Percentiles rank a stretch among this genome's conserved stretches.
phyloP scores from a whole-genome alignment of 2,329 filamentous ascomycete species.

The Arthrobotrys conoides region DNA sequence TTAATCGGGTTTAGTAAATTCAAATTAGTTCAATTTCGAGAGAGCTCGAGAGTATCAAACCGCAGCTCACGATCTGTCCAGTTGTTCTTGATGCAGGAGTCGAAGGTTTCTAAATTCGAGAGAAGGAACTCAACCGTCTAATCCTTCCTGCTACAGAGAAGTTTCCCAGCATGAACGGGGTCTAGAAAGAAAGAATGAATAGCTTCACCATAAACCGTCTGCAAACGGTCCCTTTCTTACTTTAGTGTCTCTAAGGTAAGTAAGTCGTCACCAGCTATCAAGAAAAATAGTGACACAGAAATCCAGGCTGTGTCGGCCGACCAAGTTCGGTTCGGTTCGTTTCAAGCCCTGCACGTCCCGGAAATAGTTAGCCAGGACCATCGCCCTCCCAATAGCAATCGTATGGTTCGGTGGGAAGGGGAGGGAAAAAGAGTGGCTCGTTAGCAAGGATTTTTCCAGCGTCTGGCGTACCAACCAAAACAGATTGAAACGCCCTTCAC shows the following conservation, averaged over 20 bases:
- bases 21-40: neutral
- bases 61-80: conserved; percentile 7
- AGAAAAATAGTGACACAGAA: conserved; percentile 2
- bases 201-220: conserved; percentile 29
- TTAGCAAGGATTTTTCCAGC: conserved; percentile 7
- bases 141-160: neutral
- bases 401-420: too few species aligned
- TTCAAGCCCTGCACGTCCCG: conserved; percentile 33
- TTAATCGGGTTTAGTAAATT: neutral
- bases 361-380: conserved; percentile 24
- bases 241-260: neutral
- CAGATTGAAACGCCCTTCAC: conserved; percentile 44
- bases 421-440: conserved; percentile 16
- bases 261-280: neutral
- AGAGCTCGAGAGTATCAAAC: neutral
- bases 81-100: neutral
- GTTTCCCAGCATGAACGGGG: conserved; percentile 29
- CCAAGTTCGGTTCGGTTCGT: conserved; percentile 22
- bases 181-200: neutral
- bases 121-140: conserved; percentile 18
- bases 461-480: conserved; percentile 50
- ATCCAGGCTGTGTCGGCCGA: conserved; percentile 33
- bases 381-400: too few species aligned
- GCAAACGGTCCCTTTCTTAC: conserved; percentile 34
- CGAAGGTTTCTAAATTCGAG: neutral